Conservation (phyloP, 192 early-diverging fungal species). For the Entomortierella beljakovae region DNA sequence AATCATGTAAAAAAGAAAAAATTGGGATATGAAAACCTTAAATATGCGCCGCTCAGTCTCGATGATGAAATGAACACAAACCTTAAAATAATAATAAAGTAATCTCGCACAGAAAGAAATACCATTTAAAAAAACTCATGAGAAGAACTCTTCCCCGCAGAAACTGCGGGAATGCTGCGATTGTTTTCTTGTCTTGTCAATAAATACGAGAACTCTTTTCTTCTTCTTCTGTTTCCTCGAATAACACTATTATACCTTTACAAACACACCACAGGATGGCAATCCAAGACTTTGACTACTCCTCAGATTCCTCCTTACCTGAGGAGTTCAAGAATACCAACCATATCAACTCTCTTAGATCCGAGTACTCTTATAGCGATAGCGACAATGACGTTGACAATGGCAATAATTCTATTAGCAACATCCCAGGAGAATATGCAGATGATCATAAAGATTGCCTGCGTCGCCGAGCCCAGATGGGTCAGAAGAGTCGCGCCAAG, state of each 20-base stretch:
- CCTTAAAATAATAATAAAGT: neutral
- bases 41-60: neutral
- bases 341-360: neutral
- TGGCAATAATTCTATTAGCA: neutral
- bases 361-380: neutral
- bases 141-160: neutral
- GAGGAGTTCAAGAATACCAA: conserved; percentile 10
- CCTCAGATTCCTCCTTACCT: neutral
- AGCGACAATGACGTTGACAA: too few relatives aligned
- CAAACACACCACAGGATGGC: neutral
- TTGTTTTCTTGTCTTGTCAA: too few relatives aligned
- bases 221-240: neutral
- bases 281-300: neutral
- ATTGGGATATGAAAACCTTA: too few relatives aligned
- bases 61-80: too few relatives aligned
- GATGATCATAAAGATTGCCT: neutral
- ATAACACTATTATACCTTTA: neutral
- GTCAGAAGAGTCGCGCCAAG: neutral
- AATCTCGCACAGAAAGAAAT: too few relatives aligned
- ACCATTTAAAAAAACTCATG: too few relatives aligned
- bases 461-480: neutral
- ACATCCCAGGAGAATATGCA: neutral
- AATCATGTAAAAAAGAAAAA: conserved; percentile 1
- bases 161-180: neutral
- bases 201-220: too few relatives aligned